These are phyloP conservation scores for Suhomyces sp. DNA, from an alignment of 805 yeast genomes.

Conservation along the genomic window DNA sequence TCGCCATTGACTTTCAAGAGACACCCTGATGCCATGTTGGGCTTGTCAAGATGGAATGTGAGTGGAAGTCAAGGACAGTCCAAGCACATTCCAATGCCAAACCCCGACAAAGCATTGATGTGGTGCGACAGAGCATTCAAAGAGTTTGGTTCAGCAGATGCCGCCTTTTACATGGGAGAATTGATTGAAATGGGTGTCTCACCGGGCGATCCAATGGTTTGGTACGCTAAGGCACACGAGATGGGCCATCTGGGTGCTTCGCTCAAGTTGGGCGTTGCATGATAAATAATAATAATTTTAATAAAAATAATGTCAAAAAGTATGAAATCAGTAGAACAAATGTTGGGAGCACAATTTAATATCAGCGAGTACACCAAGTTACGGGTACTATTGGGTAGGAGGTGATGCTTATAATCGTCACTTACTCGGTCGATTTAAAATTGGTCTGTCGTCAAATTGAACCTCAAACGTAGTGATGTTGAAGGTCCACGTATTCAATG, in stretches of 20 bases:
- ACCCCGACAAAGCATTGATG: slow-evolving; percentile 35
- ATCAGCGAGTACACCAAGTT: too few species aligned
- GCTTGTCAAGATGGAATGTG: slow-evolving; percentile 41
- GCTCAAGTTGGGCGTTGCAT: slow-evolving; percentile 13
- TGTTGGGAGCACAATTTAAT: too few species aligned
- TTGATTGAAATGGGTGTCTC: slow-evolving; percentile 36
- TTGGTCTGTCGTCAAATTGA: too few species aligned
- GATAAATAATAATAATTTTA: neutral
- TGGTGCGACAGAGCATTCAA: slow-evolving; percentile 44
- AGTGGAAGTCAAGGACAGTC: slow-evolving; percentile 32
- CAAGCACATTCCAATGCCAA: slow-evolving; percentile 35
- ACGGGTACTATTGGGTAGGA: too few species aligned
- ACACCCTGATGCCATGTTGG: slow-evolving; percentile 46
- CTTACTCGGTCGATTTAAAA: too few species aligned
- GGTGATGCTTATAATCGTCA: too few species aligned
- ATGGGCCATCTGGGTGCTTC: slow-evolving; percentile 32
- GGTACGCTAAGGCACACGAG: slow-evolving; percentile 34
- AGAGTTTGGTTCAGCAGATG: slow-evolving; percentile 38
- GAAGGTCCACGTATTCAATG: too few species aligned
- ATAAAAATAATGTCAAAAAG: neutral
- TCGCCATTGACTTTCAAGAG: slow-evolving; percentile 38
- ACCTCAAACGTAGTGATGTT: too few species aligned
- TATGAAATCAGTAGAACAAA: neutral
- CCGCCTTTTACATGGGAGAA: slow-evolving; percentile 38
- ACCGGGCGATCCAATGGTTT: slow-evolving; percentile 23